Evolutionary conservation across 805 yeast genomes (phyloP), one percentile per base, ranked within the genome.

Genomic region (Starmerella scarabaei): DNA sequence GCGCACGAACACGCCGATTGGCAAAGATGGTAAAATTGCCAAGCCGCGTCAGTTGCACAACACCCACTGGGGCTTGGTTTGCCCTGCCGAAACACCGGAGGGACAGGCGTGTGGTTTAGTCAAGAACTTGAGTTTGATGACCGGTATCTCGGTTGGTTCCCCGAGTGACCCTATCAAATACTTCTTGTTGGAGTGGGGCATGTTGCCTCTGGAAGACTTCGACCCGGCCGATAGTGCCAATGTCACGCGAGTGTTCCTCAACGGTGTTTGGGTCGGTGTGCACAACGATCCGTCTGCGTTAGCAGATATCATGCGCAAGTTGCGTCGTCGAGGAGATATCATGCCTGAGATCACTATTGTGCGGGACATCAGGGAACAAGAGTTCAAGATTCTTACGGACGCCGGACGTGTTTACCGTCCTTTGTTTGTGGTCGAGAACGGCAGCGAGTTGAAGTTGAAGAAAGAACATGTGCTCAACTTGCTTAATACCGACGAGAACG

Each of bases 101-200:
- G 99, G 99, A 58, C 99, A 91, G 67, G 98, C 99, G 27, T 91
- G 99, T 80, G 99, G 99, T 58, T 71, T 91, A 62, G 98, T 91
- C 40, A 91, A 91, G 68, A 91, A 91, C 63, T 69, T 91, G 59
- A 86, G 97, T 1, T 67, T 91, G 51, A 86, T 91, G 97, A 76
- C 97, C 1, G 85, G 96, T 69, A 85, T 91, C 38, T 88, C 98
- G 21, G 98, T 91, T 48, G 98, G 99, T 61, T 74, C 94, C 6
- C 83, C 93, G n/a, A 83, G 95, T 30, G 93, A 84, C 58, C 95
- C 96, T 27, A 88, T 91, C 57, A 71, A 80, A 48, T 81, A 81
- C 57, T 80, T 86, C 63, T 70, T 91, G 64, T 94, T 88, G 62
- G 98, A 91, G 66, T 91, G 97, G 96, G 99, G 98, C 63, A 77